Evolutionary conservation across 345 rosid genomes (phyloP).

Genomic region (Melastoma malabathricum): DNA sequence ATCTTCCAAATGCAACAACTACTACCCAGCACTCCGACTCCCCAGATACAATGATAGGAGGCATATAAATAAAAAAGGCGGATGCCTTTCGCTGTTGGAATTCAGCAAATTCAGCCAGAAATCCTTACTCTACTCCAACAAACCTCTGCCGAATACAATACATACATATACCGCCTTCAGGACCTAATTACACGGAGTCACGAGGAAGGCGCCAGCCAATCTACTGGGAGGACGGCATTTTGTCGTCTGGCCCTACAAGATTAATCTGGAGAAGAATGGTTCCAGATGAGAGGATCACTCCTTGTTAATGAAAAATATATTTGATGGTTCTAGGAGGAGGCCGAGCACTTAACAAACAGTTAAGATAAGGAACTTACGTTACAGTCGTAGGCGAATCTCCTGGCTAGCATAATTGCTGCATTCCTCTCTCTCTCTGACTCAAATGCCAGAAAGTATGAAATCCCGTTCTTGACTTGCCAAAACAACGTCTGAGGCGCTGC

Average conservation of each 20-base stretch:
- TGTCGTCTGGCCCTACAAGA: constrained; percentile 53
- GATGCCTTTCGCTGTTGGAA: too few relatives aligned
- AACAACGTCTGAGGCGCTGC: constrained; percentile 90
- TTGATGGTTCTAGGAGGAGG: neutral
- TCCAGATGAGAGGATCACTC: too few relatives aligned
- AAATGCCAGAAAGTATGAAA: constrained; percentile 69
- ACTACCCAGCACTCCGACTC: too few relatives aligned
- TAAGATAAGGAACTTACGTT: constrained; percentile 43
- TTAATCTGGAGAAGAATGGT: constrained; percentile 21
- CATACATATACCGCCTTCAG: too few relatives aligned
- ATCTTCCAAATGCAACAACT: too few relatives aligned
- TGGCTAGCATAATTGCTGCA: constrained; percentile 83
- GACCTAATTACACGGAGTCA: too few relatives aligned
- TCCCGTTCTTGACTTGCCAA: constrained; percentile 76
- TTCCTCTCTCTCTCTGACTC: constrained; percentile 86
- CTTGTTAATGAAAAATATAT: neutral
- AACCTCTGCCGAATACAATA: too few relatives aligned
- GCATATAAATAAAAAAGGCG: too few relatives aligned
- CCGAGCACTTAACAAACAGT: neutral
- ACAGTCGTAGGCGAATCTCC: constrained; percentile 92
- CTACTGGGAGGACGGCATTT: constrained; percentile 20
- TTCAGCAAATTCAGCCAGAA: too few relatives aligned
- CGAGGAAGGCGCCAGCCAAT: too few relatives aligned
- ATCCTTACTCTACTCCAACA: too few relatives aligned
- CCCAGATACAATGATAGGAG: too few relatives aligned